Conservation (phyloP, 73 alveolate genomes). For the Durusdinium trenchii region DNA sequence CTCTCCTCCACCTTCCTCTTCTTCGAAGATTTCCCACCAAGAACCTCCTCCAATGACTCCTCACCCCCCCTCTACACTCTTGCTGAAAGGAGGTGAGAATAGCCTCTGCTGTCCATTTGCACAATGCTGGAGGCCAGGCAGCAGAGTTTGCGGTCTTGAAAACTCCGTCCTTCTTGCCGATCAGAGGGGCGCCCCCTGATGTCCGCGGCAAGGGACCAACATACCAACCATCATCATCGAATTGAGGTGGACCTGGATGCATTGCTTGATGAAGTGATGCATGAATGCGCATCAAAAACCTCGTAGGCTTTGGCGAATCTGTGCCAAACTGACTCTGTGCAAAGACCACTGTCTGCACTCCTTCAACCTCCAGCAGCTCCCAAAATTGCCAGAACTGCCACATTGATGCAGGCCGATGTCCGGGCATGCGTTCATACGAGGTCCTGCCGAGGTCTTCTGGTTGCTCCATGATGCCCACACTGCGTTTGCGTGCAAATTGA, state of each 20-base stretch:
- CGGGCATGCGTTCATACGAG: not conserved
- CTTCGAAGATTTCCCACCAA: too few species aligned
- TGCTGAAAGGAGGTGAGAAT: not conserved
- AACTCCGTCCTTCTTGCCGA: not conserved
- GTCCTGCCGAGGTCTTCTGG: conserved; percentile 25
- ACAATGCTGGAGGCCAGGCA: not conserved
- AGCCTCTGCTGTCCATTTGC: not conserved
- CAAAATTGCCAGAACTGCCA: not conserved
- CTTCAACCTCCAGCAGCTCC: not conserved
- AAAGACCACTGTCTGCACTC: not conserved
- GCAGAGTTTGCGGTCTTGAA: not conserved
- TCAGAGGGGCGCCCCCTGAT: not conserved
- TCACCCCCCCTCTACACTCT: not conserved
- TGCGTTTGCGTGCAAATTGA: not conserved
- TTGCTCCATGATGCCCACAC: not conserved
- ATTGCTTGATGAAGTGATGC: not conserved
- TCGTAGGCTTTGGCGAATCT: not conserved
- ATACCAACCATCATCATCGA: not conserved
- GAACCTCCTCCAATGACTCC: not conserved
- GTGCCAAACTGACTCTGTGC: not conserved
- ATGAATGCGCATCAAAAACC: not conserved
- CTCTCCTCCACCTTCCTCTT: too few species aligned
- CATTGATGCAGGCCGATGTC: conserved; percentile 18
- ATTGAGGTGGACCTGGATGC: not conserved
- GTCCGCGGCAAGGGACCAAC: not conserved